Conservation (phyloP, 495 filamentous ascomycete species). For the Talaromyces trachyspermus region DNA sequence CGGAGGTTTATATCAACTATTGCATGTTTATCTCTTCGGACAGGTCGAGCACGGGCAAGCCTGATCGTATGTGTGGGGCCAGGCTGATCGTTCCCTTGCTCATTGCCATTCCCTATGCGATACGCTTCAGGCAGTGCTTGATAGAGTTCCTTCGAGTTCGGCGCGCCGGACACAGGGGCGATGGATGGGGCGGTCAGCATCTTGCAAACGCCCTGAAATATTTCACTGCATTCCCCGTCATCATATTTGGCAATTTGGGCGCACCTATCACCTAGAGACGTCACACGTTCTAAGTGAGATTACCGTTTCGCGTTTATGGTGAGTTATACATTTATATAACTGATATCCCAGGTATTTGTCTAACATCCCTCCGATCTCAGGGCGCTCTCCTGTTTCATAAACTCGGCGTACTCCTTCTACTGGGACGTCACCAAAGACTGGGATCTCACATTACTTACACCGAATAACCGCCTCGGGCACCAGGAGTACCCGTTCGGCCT, state of each 20-base stretch:
- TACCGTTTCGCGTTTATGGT: constrained; percentile 51
- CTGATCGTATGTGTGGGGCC: constrained; percentile 74
- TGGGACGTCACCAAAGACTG: constrained; percentile 97
- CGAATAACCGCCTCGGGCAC: constrained; percentile 37
- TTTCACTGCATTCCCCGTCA: constrained; percentile 83
- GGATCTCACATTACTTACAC: constrained; percentile 79
- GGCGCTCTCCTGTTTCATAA: constrained; percentile 59
- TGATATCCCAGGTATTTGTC: not conserved
- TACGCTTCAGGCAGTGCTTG: constrained; percentile 86
- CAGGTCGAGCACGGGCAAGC: constrained; percentile 66
- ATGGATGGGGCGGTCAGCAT: constrained; percentile 72
- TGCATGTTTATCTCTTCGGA: constrained; percentile 79
- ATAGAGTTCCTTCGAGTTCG: constrained; percentile 77
- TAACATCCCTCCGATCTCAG: constrained; percentile 19
- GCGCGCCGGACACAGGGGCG: constrained; percentile 31
- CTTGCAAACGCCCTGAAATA: constrained; percentile 92
- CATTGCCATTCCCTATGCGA: constrained; percentile 70
- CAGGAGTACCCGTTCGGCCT: constrained; percentile 70
- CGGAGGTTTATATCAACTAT: constrained; percentile 76
- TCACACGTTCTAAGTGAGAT: constrained; percentile 49
- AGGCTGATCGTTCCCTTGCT: constrained; percentile 68
- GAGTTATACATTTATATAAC: constrained; percentile 11
- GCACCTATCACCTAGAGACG: constrained; percentile 52
- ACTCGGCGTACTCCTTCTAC: constrained; percentile 90
- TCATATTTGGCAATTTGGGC: constrained; percentile 64